Base-by-base conservation (phyloP, 2,329 filamentous ascomycete genomes). In the Aureobasidium uvarum region DNA sequence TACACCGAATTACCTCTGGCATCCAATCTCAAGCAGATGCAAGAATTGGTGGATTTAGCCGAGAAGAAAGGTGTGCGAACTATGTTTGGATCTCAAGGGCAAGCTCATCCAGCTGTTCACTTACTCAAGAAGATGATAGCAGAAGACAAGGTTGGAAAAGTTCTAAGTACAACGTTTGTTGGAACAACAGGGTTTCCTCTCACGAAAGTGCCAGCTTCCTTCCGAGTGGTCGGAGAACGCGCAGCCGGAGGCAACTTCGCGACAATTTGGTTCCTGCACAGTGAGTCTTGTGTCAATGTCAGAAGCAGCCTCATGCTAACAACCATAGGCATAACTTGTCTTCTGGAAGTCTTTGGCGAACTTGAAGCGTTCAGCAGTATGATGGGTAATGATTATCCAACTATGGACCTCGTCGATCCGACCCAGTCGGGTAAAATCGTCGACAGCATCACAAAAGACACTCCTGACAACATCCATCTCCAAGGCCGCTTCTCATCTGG, bases 1-100 rank as follows among this genome's bases (percentile, higher is more conserved):
- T 83, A 80, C 64, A 76, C 79, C 25, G 82, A 84, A 69, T 83
- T 81, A 81, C 82, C 80, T 1, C 72, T 83, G 0, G 81, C 74
- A 0, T 72, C 75, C 3, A 80, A 76, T 41, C 60, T 77, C 0
- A 66, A 70, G 1, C 75, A 82, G 67, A 76, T 80, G 0, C 74
- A 78, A 51, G 78, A 82, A 67, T 71, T 85, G 20, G 69, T 74
- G 0, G 70, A 71, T 0, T 66, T 82, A 10, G 81, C 81, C 0
- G 73, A 76, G 55, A 63, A 71, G 20, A 78, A 77, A 25, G 75
- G 76, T 1, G 74, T 79, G 10, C 75, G 73, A 54, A 84, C 80
- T 0, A 73, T 81, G 23, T 75, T 84, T 2, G 81, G 82, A 1
- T 66, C 83, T 6, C 82, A 85, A 70, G 80, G 75, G 2, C 74